Percentiles rank a stretch among this genome's conserved stretches.
These are phyloP conservation scores for Zymoseptoria ardabiliae DNA, from an alignment of 2,329 filamentous ascomycete genomes.

Conservation along the genomic window DNA sequence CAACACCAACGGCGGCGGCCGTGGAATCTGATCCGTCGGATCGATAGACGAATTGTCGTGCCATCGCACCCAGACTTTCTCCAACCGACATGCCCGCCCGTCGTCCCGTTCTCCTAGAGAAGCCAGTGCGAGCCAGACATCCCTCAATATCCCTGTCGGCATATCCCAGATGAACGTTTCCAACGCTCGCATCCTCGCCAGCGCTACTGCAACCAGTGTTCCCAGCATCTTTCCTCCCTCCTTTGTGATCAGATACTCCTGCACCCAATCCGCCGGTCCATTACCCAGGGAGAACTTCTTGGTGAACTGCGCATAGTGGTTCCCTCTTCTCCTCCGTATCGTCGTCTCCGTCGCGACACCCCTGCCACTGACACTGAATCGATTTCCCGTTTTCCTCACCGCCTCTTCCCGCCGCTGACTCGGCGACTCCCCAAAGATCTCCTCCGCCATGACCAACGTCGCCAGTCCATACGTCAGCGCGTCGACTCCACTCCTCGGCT, in stretches of 20 bases:
- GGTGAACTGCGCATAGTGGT: conserved; percentile 71
- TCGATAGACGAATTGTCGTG: conserved; percentile 62
- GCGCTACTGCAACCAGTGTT: conserved; percentile 67
- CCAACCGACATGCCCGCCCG: conserved; percentile 57
- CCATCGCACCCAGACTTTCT: conserved; percentile 73
- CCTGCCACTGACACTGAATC: conserved; percentile 16
- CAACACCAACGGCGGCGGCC: conserved; percentile 27
- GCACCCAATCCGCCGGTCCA: conserved; percentile 68
- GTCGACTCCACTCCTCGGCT: conserved; percentile 67
- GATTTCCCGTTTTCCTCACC: conserved; percentile 19
- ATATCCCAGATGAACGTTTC: conserved; percentile 85
- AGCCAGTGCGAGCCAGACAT: conserved; percentile 72
- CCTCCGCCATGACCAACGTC: conserved; percentile 67
- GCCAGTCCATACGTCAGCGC: conserved; percentile 75
- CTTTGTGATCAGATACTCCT: conserved; percentile 74
- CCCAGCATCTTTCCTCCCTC: conserved; percentile 86
- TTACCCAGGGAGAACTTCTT: conserved; percentile 81
- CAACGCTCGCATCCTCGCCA: conserved; percentile 74
- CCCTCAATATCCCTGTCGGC: conserved; percentile 73
- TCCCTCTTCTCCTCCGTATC: conserved; percentile 49
- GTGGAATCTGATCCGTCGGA: conserved; percentile 32
- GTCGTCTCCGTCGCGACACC: conserved; percentile 23
- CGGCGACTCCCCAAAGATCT: conserved; percentile 50
- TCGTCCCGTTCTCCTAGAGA: conserved; percentile 58
- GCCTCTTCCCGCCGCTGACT: conserved; percentile 29